Conservation (phyloP, 257 asterid species). For the Solanum chiquidenum region DNA sequence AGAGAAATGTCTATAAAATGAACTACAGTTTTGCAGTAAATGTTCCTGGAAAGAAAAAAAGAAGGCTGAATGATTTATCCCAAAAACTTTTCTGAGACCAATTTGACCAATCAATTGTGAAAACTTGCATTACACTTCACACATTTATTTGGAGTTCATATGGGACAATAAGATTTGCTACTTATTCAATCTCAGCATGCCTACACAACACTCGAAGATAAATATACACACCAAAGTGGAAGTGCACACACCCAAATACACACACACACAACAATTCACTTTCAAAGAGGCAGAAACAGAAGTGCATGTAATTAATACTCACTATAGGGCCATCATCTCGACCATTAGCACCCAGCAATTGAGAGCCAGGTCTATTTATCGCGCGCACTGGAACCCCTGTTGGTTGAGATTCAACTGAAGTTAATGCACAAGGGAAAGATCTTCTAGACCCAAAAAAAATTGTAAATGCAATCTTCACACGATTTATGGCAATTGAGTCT, state of each 20-base stretch:
- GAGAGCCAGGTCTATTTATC: conserved; percentile 85
- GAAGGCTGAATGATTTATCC: neutral
- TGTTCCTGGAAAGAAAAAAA: neutral
- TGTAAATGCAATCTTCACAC: neutral
- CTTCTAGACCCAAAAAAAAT: neutral
- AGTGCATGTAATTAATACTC: conserved; percentile 24
- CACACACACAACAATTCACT: neutral
- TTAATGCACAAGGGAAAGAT: neutral
- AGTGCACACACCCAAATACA: neutral
- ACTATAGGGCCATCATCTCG: conserved; percentile 97
- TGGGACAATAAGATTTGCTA: neutral
- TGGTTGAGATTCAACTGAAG: conserved; percentile 7
- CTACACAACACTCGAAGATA: neutral
- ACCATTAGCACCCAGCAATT: conserved; percentile 84
- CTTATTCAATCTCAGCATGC: neutral
- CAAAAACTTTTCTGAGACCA: neutral
- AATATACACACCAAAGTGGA: neutral
- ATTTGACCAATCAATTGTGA: neutral
- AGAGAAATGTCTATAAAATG: conserved; percentile 4
- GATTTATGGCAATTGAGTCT: neutral
- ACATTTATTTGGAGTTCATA: neutral
- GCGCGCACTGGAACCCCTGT: conserved; percentile 86
- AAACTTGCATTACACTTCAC: neutral
- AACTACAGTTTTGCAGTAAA: neutral
- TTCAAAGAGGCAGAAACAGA: neutral